Base-by-base conservation (phyloP, 371 early-diverging fungal genomes). In the Cokeromyces recurvatus region DNA sequence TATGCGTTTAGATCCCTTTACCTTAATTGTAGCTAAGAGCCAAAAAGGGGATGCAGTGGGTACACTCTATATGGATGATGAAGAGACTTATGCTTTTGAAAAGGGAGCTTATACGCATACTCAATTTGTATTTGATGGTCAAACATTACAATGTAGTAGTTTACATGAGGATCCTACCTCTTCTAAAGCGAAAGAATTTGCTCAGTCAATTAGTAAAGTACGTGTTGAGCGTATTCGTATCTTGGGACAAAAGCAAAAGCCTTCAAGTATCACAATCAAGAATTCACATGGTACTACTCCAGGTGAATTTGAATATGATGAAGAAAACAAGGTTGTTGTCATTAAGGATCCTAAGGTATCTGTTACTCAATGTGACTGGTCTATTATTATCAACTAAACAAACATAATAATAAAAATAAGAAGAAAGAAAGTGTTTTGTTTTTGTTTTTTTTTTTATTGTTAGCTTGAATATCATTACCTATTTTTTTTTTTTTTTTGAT, bases 1-100 rank as follows among this genome's bases (percentile, higher is more conserved):
- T 6, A 89, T 89, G 89, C 66, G 68, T 27, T 64, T 71, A 29
- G 98, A 98, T 62, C 97, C 98, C 0, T 89, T 91, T 59, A 97
- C 97, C 4, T 68, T 98, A 17, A 63, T 91, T 37, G 71, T 98
- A 36, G 91, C 91, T 2, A 56, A 92, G 37, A 81, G 87, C 51
- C 61, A 59, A 27, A 50, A 74, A 72, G 86, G 84, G 8, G 51
- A 74, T 20, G 92, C 95, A 3, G 41, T 57, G 9, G 97, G 97
- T 20, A 39, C 55, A 15, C 59, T 97, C 21, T 95, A 95, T 50
- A 46, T 89, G 45, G 97, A 97, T 60, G 97, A 97, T 56, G 96
- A 95, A n/a, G 82, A 87, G 44, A 72, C 86, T 4, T 95, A 80
- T 54, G 80, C 68, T 32, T 88, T 82, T 53, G 58, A 79, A 56